Evolutionary conservation across 768 basidiomycete species (phyloP).

Genomic region (Rhodotorula sphaerocarpa): DNA sequence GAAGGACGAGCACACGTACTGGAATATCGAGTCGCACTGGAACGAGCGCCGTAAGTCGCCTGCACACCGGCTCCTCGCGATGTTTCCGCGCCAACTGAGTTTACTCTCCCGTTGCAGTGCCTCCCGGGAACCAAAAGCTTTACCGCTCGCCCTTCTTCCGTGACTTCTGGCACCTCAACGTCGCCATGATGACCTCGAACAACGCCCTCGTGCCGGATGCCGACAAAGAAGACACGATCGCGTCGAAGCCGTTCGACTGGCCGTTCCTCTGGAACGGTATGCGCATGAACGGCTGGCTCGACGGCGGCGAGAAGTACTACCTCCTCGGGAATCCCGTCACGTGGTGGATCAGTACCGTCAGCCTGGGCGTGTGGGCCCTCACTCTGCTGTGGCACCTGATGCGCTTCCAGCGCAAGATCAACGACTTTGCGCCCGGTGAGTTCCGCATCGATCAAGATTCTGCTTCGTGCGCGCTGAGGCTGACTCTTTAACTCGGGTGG

Average conservation of each 20-base stretch:
- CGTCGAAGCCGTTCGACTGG: conserved; percentile 87
- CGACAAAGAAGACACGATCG: conserved; percentile 96
- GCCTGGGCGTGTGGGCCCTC: conserved; percentile 54
- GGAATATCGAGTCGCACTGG: conserved; percentile 98
- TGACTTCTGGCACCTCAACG: conserved; percentile 98
- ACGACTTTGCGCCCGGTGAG: conserved; percentile 80
- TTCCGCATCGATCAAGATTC: conserved; percentile 26
- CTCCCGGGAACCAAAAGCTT: conserved; percentile 67
- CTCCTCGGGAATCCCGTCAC: conserved; percentile 77
- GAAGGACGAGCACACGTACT: conserved; percentile 74
- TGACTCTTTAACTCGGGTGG: neutral
- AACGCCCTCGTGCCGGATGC: conserved; percentile 95
- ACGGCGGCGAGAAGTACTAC: conserved; percentile 80
- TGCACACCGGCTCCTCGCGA: neutral
- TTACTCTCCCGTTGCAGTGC: conserved; percentile 52
- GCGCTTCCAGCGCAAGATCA: conserved; percentile 76
- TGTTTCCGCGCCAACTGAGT: neutral
- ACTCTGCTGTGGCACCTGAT: conserved; percentile 63
- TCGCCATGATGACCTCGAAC: conserved; percentile 99
- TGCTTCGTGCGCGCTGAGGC: neutral
- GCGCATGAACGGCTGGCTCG: conserved; percentile 96
- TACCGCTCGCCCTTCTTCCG: conserved; percentile 87
- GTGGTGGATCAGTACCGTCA: conserved; percentile 74
- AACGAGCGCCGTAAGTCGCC: conserved; percentile 73
- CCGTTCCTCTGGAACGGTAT: conserved; percentile 80